These are phyloP conservation scores for Coemansia sp. DNA, from an alignment of 192 early-diverging fungal genomes.

Conservation along the genomic window DNA sequence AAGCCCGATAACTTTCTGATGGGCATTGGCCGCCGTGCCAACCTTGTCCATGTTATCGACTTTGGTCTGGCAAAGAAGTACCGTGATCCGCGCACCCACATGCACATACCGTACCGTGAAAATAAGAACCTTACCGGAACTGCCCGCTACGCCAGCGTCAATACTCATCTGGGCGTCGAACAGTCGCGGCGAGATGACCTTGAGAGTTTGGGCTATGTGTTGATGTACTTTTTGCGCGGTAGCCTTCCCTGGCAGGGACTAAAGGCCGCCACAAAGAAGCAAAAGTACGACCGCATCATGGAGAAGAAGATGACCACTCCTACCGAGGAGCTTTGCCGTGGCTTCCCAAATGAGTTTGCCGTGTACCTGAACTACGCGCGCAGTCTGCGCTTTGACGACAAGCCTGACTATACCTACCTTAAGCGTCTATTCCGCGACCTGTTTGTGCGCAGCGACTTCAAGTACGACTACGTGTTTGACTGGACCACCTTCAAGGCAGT, in stretches of 20 bases:
- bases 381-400: conserved; percentile 84
- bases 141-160: conserved; percentile 88
- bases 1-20: conserved; percentile 93
- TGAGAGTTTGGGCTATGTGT: conserved; percentile 84
- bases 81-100: conserved; percentile 75
- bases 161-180: conserved; percentile 82
- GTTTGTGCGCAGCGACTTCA: conserved; percentile 77
- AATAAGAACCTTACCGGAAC: conserved; percentile 93
- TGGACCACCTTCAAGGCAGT: conserved; percentile 68
- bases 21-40: conserved; percentile 79
- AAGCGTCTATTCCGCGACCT: conserved; percentile 82
- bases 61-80: conserved; percentile 91
- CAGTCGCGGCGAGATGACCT: conserved; percentile 90
- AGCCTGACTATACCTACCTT: conserved; percentile 89
- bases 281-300: conserved; percentile 95
- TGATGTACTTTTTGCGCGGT: conserved; percentile 91
- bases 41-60: conserved; percentile 87
- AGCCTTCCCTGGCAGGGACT: conserved; percentile 91
- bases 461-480: conserved; percentile 89
- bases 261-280: conserved; percentile 85
- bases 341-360: conserved; percentile 82
- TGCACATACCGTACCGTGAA: conserved; percentile 90
- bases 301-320: conserved; percentile 88
- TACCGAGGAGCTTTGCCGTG: conserved; percentile 78
- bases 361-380: conserved; percentile 87